Percentiles rank a stretch among this genome's conserved stretches.
Conservation (phyloP, 2,329 filamentous ascomycete species). For the Zopfia rhizophila region DNA sequence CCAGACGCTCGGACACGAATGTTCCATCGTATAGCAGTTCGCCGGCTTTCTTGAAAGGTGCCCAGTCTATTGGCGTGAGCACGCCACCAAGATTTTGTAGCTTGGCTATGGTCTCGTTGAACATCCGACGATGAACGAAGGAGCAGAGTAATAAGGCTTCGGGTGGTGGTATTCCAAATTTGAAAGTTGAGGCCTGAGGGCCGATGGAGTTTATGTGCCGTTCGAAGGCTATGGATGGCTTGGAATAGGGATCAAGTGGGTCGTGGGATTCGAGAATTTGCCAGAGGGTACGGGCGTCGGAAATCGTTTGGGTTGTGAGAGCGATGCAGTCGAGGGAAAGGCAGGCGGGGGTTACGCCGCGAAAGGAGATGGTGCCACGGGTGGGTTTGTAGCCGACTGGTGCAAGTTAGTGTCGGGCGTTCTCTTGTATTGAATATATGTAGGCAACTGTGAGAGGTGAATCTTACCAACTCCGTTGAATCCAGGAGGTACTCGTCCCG, state of each 20-base stretch:
- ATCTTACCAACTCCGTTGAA: slow-evolving; percentile 68
- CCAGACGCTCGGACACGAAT: slow-evolving; percentile 66
- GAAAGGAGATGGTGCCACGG: slow-evolving; percentile 62
- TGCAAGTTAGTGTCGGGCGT: neutral
- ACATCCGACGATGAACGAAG: slow-evolving; percentile 50
- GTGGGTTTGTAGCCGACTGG: slow-evolving; percentile 62
- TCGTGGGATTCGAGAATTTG: slow-evolving; percentile 60
- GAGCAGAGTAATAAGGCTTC: slow-evolving; percentile 57
- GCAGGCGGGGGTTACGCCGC: slow-evolving; percentile 66
- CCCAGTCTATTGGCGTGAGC: slow-evolving; percentile 44
- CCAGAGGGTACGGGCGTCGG: slow-evolving; percentile 62
- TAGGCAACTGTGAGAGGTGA: no score
- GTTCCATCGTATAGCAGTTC: slow-evolving; percentile 67
- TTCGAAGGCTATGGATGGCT: slow-evolving; percentile 48
- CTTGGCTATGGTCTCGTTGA: slow-evolving; percentile 40
- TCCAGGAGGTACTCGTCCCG: slow-evolving; percentile 63
- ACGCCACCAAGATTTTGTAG: slow-evolving; percentile 41
- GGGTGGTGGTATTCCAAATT: slow-evolving; percentile 60
- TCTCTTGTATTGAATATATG: no score
- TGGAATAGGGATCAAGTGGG: slow-evolving; percentile 63
- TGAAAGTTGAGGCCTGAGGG: slow-evolving; percentile 54
- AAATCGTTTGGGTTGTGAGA: slow-evolving; percentile 61
- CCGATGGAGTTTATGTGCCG: slow-evolving; percentile 49
- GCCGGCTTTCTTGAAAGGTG: slow-evolving; percentile 62
- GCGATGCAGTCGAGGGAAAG: slow-evolving; percentile 68